Conservation (phyloP, 495 filamentous ascomycete genomes). For the Rusavskia elegans region DNA sequence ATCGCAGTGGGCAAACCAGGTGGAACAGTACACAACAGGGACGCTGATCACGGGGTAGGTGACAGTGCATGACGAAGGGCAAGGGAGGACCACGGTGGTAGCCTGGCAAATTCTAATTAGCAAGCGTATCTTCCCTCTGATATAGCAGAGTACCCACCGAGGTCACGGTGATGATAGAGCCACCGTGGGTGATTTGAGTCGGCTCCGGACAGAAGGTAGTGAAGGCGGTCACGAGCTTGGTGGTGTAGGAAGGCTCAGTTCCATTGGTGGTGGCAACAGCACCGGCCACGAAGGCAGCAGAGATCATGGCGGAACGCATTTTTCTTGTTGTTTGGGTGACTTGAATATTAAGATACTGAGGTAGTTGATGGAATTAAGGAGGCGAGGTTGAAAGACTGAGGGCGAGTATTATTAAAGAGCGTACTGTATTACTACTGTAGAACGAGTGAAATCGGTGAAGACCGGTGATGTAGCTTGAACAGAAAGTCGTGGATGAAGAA, state of each 20-base stretch:
- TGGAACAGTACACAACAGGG: constrained; percentile 9
- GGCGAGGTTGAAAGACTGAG: constrained; percentile 7
- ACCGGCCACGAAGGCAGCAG: constrained; percentile 46
- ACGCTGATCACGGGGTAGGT: constrained; percentile 14
- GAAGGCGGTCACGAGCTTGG: constrained; percentile 62
- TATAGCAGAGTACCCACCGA: constrained; percentile 31
- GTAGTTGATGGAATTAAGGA: not conserved
- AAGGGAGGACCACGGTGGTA: constrained; percentile 21
- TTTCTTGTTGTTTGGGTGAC: constrained; percentile 31
- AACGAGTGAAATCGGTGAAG: constrained; percentile 39
- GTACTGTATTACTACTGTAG: constrained; percentile 7
- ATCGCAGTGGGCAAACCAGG: constrained; percentile 7
- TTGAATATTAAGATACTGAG: constrained; percentile 2
- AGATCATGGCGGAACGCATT: constrained; percentile 59
- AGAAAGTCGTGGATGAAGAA: constrained; percentile 1
- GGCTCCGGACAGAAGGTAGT: constrained; percentile 76
- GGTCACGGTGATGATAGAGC: constrained; percentile 65
- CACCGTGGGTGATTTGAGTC: constrained; percentile 53
- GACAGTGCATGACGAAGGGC: constrained; percentile 17
- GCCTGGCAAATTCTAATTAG: constrained; percentile 10
- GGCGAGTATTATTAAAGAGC: constrained; percentile 13
- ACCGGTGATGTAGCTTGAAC: constrained; percentile 7
- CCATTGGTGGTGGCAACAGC: constrained; percentile 29
- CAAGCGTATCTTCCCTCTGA: not conserved
- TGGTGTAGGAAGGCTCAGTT: constrained; percentile 40